Base-by-base conservation (phyloP, 1,284 basidiomycete species). In the Laetiporus sulphureus region DNA sequence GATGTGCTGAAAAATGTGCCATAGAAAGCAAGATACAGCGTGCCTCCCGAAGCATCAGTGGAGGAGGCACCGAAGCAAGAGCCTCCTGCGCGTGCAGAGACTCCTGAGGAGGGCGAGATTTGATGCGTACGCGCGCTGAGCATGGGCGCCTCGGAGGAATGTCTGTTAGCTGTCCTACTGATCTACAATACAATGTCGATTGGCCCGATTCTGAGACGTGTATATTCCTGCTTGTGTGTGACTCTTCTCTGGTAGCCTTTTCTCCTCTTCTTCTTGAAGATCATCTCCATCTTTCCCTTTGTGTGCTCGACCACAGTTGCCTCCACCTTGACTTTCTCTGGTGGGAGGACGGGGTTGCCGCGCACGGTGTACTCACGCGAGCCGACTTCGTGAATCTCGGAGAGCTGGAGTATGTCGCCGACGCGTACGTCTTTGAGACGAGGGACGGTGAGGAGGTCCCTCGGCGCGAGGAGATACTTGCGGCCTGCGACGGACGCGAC, bases 251-350 rank as follows among this genome's bases (percentile, higher is more conserved):
- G 68, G 51, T 98, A 98, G 12, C 94, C 93, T 72, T 98, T 98
- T 79, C 95, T 83, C 64, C 92, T 72, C 73, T 98, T 99, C 73
- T 93, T 95, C 71, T 97, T 96, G 64, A 93, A 77, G 41, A 91
- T 88, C 51, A 74, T 76, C 65, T 95, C 89, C 83, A 98, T 83
- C 37, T 77, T 77, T 13, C 91, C 89, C 65, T 94, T 96, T 27
- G 95, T 98, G 61, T 99, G 93, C 65, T 99, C 95, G 35, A 98
- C 69, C 11, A 99, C 92, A 13, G 92, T 95, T 16, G 92, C 85
- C 48, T 85, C 73, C 32, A 94, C 85, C 46, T 73, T 71, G 47
- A 96, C 82, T 34, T 76, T 66, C 36, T 69, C 67, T 13, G 73
- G 55, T 2, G 79, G 73, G 27, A 89, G 72, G 51, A 67, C 60